Evolutionary conservation across 1,284 basidiomycete species (phyloP).

Genomic region (Naganishia sp.): DNA sequence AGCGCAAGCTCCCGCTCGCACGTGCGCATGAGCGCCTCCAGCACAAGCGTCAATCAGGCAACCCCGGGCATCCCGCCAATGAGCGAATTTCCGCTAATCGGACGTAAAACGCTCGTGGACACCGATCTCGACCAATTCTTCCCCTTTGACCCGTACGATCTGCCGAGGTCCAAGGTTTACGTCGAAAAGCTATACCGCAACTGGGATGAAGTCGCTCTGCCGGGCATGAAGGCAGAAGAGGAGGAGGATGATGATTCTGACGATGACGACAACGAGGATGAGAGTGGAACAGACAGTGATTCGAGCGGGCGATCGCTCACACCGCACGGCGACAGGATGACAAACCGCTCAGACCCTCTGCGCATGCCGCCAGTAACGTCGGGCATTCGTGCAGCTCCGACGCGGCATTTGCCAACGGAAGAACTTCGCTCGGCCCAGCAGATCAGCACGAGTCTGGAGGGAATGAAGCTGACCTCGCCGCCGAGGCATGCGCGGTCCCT

Average conservation of each 20-base stretch:
- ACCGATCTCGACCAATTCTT: slow-evolving; percentile 90
- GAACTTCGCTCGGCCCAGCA: slow-evolving; percentile 21
- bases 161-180: slow-evolving; percentile 61
- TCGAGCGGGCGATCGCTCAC: slow-evolving; percentile 6
- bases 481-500: slow-evolving; percentile 14
- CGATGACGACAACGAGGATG: slow-evolving; percentile 61
- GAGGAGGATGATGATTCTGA: slow-evolving; percentile 49
- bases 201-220: slow-evolving; percentile 59
- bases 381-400: slow-evolving; percentile 8
- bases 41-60: background rate
- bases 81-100: slow-evolving; percentile 40
- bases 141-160: slow-evolving; percentile 95
- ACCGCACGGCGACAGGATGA: background rate
- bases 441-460: slow-evolving; percentile 25
- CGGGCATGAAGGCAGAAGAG: slow-evolving; percentile 41
- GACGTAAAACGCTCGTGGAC: slow-evolving; percentile 56
- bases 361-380: background rate
- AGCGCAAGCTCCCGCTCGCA: slow-evolving; percentile 26
- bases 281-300: background rate
- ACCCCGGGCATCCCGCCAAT: slow-evolving; percentile 35
- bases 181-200: slow-evolving; percentile 59
- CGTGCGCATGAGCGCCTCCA: slow-evolving; percentile 8
- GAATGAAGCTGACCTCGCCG: slow-evolving; percentile 23
- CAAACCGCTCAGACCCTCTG: slow-evolving; percentile 5
- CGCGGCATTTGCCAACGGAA: slow-evolving; percentile 11